Conservation (phyloP, 495 filamentous ascomycete genomes). For the Recurvomyces mirabilis region DNA sequence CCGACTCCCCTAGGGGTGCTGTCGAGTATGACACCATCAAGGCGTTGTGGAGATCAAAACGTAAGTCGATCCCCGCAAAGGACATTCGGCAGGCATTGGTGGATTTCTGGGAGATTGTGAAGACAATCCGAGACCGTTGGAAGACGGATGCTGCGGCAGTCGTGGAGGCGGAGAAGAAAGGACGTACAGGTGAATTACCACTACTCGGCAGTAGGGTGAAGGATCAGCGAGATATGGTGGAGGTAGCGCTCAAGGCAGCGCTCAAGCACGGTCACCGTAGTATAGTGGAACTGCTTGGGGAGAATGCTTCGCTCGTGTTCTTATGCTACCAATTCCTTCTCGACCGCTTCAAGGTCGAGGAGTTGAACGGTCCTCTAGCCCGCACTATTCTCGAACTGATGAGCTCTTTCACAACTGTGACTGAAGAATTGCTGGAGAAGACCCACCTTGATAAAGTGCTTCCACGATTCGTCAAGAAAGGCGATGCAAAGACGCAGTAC, state of each 20-base stretch:
- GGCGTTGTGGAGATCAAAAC: slow-evolving; percentile 54
- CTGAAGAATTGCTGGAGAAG: slow-evolving; percentile 48
- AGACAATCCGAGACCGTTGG: slow-evolving; percentile 51
- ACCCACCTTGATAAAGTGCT: slow-evolving; percentile 57
- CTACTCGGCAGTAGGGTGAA: slow-evolving; percentile 39
- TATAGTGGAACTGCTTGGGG: slow-evolving; percentile 53
- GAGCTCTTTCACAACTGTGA: slow-evolving; percentile 50
- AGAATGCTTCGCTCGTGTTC: slow-evolving; percentile 45
- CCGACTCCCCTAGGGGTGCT: slow-evolving; percentile 42
- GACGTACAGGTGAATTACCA: slow-evolving; percentile 38
- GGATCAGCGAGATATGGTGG: slow-evolving; percentile 47
- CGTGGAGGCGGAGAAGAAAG: slow-evolving; percentile 45
- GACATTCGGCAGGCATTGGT: slow-evolving; percentile 43
- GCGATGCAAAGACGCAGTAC: slow-evolving; percentile 49
- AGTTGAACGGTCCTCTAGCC: slow-evolving; percentile 52
- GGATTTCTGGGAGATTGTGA: slow-evolving; percentile 52
- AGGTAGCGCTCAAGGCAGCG: slow-evolving; percentile 48
- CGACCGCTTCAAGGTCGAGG: slow-evolving; percentile 50
- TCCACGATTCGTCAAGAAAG: slow-evolving; percentile 53
- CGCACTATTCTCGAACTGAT: slow-evolving; percentile 55
- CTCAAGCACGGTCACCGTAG: slow-evolving; percentile 51
- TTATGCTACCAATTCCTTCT: slow-evolving; percentile 53
- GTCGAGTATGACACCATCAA: slow-evolving; percentile 52
- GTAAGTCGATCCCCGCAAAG: slow-evolving; percentile 32
- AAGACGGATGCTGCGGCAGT: slow-evolving; percentile 47